Base-by-base conservation (phyloP, 257 asterid genomes). In the Cordia subcordata region DNA sequence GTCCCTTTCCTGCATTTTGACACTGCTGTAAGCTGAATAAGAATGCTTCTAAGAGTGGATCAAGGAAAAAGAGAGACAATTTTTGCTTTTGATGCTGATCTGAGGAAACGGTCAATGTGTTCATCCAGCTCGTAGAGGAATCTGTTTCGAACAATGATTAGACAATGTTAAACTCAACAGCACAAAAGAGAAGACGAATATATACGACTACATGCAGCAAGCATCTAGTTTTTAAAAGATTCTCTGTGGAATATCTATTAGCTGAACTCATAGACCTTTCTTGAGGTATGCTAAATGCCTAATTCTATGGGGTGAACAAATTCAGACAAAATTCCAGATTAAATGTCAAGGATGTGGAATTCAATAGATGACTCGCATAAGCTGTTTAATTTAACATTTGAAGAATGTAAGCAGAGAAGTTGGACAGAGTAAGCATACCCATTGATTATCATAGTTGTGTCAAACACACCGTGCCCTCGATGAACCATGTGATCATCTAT, bases 61-160 rank as follows among this genome's bases (percentile, higher is more conserved):
- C 68, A 52, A 3, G 83, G 27, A 18, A 76, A 78, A 8, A 88
- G 85, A 13, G 80, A 60, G 11, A 16, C 35, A 11, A 84, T 69
- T 66, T 37, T 77, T 27, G 88, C 91, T 68, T 81, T 76, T 4
- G 94, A 62, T 27, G 95, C 94, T 49, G 98, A 91, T 69, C 69
- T 74, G 0, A 91, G 92, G 35, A 91, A 80, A 23, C 98, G 98
- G 59, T 79, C 73, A 12, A 88, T 73, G 65, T 91, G 98, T 65
- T 23, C 88, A 54, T 91, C 96, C 73, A 91, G 19, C 77, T 82
- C 95, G 40, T 91, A 91, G 22, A 91, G 76, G 63, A 75, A 61
- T 19, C 98, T 91, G 79, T 13, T 19, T 14, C 14, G 21, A 49
- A 15, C 1, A 49, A 19, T n/a, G 11, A 1, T 19, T 9, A 10